phyloP scores from a whole-genome alignment of 2,329 filamentous ascomycete genomes.

The Fusarium illudens region DNA sequence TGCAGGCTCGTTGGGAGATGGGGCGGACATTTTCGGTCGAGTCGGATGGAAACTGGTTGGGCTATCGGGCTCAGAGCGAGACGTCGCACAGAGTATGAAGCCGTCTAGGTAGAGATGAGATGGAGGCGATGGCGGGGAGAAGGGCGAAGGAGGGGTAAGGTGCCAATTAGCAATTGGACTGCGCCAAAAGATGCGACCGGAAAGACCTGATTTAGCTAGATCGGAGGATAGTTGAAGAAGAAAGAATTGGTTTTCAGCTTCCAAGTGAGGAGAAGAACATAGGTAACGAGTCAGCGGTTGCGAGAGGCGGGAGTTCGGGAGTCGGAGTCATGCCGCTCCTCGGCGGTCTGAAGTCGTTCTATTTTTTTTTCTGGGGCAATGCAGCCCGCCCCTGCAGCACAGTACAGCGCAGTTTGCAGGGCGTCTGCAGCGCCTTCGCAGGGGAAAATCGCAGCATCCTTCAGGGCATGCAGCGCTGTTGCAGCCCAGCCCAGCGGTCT shows the following conservation, averaged over 20 bases:
- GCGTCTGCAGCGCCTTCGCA: constrained; percentile 7
- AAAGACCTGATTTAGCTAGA: background rate
- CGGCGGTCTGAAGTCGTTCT: constrained; percentile 36
- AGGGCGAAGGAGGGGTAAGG: background rate
- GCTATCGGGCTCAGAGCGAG: background rate
- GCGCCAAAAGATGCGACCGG: background rate
- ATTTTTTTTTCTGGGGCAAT: constrained; percentile 10
- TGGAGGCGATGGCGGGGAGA: constrained; percentile 10
- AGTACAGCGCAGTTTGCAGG: constrained; percentile 12
- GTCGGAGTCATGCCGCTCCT: constrained; percentile 43
- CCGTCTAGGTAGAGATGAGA: background rate
- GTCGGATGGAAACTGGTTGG: background rate
- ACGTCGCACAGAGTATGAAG: constrained; percentile 1
- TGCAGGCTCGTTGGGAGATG: constrained; percentile 41
- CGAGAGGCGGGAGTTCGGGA: constrained; percentile 32
- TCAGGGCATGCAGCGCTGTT: constrained; percentile 16
- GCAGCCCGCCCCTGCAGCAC: constrained; percentile 20
- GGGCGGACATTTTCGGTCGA: constrained; percentile 32
- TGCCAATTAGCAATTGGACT: background rate
- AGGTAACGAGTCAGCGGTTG: constrained; percentile 23
- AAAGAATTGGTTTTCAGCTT: constrained; percentile 11
- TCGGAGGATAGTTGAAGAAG: constrained; percentile 9
- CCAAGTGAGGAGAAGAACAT: constrained; percentile 8
- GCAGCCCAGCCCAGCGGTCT: constrained; percentile 9
- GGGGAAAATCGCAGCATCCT: background rate